Conservation (phyloP, 2,329 filamentous ascomycete species). For the Nemania diffusa region DNA sequence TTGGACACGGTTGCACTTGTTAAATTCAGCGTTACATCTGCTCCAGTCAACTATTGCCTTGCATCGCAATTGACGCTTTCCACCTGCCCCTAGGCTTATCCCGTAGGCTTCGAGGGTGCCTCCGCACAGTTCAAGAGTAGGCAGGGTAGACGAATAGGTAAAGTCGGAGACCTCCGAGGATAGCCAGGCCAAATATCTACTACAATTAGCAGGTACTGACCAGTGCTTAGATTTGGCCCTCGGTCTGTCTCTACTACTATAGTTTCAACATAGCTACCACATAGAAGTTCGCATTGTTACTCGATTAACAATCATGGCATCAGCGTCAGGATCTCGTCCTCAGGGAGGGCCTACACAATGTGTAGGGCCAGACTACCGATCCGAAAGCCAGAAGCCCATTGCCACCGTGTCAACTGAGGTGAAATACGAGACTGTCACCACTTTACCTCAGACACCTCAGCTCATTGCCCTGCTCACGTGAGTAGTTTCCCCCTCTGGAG, state of each 20-base stretch:
- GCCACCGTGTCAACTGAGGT: slow-evolving; percentile 90
- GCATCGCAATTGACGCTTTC: not conserved
- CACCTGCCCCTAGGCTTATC: not conserved
- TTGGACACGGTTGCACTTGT: slow-evolving; percentile 17
- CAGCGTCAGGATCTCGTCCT: slow-evolving; percentile 46
- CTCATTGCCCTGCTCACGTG: slow-evolving; percentile 97
- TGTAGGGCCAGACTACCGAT: slow-evolving; percentile 82
- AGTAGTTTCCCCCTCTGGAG: slow-evolving; percentile 56
- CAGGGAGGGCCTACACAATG: slow-evolving; percentile 64
- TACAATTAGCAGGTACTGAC: slow-evolving; percentile 25
- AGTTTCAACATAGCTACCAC: slow-evolving; percentile 6
- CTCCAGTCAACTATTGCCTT: slow-evolving; percentile 2
- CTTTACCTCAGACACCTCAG: slow-evolving; percentile 92
- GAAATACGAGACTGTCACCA: slow-evolving; percentile 85
- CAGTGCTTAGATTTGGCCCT: not conserved
- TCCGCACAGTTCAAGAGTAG: not conserved
- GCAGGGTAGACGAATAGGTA: slow-evolving; percentile 3
- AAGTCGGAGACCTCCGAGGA: slow-evolving; percentile 15
- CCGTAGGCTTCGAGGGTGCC: not conserved
- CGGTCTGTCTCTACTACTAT: not conserved
- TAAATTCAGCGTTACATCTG: not conserved
- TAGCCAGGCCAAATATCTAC: slow-evolving; percentile 2
- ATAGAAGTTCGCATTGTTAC: slow-evolving; percentile 6
- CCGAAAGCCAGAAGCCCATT: slow-evolving; percentile 80
- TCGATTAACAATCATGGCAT: slow-evolving; percentile 54